Evolutionary conservation across 768 basidiomycete genomes (phyloP).

Genomic region (Mycena haematopus): DNA sequence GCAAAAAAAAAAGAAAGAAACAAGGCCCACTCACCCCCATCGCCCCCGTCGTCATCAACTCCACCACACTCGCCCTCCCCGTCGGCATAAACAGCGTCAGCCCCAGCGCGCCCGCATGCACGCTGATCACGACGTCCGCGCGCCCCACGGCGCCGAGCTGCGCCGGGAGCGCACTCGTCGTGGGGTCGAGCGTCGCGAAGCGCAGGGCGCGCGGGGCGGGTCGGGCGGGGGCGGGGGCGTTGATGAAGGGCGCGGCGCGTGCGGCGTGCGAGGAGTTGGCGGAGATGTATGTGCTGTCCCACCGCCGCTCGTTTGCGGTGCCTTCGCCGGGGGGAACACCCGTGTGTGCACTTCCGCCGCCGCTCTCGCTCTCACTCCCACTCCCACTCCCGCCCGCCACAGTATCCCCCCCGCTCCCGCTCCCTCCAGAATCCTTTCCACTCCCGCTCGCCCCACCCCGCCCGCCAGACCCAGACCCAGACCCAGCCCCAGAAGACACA

Average conservation of each 20-base stretch:
- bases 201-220: conserved; percentile 18
- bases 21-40: conserved; percentile 17
- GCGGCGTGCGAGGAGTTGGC: not conserved
- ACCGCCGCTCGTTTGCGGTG: not conserved
- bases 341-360: not conserved
- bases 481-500: not conserved
- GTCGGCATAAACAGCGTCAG: conserved; percentile 29
- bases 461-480: no score
- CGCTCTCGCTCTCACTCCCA: not conserved
- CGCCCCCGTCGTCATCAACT: conserved; percentile 19
- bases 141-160: conserved; percentile 28
- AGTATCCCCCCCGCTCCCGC: not conserved
- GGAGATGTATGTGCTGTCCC: not conserved
- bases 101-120: conserved; percentile 30
- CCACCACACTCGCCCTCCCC: conserved; percentile 28
- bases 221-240: no score
- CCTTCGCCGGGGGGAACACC: not conserved
- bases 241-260: not conserved
- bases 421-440: not conserved
- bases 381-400: not conserved
- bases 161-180: conserved; percentile 24
- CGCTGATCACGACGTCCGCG: conserved; percentile 29
- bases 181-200: conserved; percentile 30
- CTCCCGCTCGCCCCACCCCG: no score
- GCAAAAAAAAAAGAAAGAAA: no score